Evolutionary conservation across 208 protist genomes (phyloP).

Genomic region (Trypanosomatidae sp.): DNA sequence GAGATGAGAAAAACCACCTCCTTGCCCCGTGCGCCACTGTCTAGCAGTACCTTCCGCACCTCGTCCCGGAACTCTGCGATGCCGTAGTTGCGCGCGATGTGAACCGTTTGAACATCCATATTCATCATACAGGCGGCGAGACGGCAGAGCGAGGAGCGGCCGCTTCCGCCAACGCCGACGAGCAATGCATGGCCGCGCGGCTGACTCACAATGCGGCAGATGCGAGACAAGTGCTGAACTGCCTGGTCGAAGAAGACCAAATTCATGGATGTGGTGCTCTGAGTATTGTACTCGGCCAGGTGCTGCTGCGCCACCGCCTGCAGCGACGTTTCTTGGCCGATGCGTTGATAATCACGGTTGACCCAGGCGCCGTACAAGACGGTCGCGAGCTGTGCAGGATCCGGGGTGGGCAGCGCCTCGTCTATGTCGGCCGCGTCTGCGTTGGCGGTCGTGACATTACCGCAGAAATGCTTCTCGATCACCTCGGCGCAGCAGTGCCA

Average conservation of each 20-base stretch:
- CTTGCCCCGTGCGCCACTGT: constrained; percentile 78
- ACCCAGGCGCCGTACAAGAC: constrained; percentile 74
- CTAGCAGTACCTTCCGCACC: constrained; percentile 87
- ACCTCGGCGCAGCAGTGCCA: constrained; percentile 72
- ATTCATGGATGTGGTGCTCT: constrained; percentile 78
- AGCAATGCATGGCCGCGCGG: constrained; percentile 96
- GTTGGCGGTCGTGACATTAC: constrained; percentile 35
- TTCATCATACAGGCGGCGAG: constrained; percentile 94
- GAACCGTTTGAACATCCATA: constrained; percentile 89
- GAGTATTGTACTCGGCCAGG: constrained; percentile 93
- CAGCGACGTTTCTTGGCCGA: constrained; percentile 26
- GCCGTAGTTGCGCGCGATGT: constrained; percentile 90
- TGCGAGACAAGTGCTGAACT: constrained; percentile 94
- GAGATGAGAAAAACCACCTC: constrained; percentile 94
- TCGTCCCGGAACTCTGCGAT: constrained; percentile 94
- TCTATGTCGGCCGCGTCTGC: constrained; percentile 12
- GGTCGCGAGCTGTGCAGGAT: constrained; percentile 24
- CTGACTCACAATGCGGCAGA: constrained; percentile 96
- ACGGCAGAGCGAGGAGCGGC: constrained; percentile 93
- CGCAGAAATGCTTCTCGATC: constrained; percentile 59
- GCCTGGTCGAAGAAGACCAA: constrained; percentile 98
- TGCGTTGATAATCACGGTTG: constrained; percentile 53
- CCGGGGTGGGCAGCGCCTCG: not conserved
- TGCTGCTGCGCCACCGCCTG: constrained; percentile 77
- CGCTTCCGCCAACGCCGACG: constrained; percentile 96